Evolutionary conservation across 2,329 filamentous ascomycete species (phyloP), one percentile per base, ranked within the genome.

Genomic region (Talaromyces funiculosus): DNA sequence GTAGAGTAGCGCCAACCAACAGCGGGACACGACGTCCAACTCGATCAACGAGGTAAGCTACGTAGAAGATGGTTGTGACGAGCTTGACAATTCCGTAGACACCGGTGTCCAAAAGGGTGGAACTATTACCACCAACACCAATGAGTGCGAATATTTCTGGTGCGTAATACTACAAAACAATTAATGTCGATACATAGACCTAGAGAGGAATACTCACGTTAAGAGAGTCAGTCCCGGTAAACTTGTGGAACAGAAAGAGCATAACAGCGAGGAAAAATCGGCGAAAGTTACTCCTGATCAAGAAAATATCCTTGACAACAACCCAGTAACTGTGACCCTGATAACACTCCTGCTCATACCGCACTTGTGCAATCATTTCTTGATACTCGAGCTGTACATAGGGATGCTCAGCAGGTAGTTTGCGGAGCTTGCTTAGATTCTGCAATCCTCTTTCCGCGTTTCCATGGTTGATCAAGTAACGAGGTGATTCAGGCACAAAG

Each of bases 171-270:
- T 67, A 22, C 1, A 16, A 2, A 47, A 4, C 12, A 8, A 24
- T 58, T 58, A 58, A 31, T 33, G n/a, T 31, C 20, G 3, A 22
- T n/a, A 10, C 22, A 24, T 14, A 22, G 4, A 24, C 14, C 38
- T 0, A 22, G 8, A 4, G 8, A 38, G 14, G 31, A 16, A 49
- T 20, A 64, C 65, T 42, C 26, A 67, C 65, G 22, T 77, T 77
- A 18, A 78, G 56, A 5, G 69, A 69, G 62, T 77, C 73, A 1
- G 73, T 77, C 0, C 76, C 75, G 2, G 74, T 78, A 24, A 77
- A 72, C 37, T 78, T 77, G 64, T 78, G 75, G 60, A 77, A 77
- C 1, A 78, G 43, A 58, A 76, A 75, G 10, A 76, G 62, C 65
- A 72, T 72, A 2, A 71, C 65, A 1, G 73, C 69, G 8, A 75